Conservation (phyloP, 345 rosid genomes). For the Linum usitatissimum region DNA sequence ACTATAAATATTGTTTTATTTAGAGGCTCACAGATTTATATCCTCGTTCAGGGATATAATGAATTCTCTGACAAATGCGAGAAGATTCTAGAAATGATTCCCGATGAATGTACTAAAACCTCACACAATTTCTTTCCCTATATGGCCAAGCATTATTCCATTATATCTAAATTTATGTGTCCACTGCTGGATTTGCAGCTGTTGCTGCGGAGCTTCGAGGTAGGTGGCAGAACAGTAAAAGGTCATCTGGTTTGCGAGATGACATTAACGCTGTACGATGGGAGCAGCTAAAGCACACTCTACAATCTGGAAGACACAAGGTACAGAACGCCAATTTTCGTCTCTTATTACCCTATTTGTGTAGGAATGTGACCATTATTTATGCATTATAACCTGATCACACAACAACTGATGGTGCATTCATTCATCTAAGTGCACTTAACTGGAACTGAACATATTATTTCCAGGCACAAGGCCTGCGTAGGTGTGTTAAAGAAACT, state of each 20-base stretch:
- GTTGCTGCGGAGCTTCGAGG: conserved; percentile 70
- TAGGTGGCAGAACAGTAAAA: conserved; percentile 61
- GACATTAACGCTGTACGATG: conserved; percentile 59
- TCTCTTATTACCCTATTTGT: no score
- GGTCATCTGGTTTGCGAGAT: conserved; percentile 47
- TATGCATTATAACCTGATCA: no score
- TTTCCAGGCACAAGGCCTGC: conserved; percentile 53
- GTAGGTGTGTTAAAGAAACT: conserved; percentile 78
- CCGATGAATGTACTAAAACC: conserved; percentile 52
- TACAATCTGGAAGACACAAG: conserved; percentile 69
- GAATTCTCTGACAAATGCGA: conserved; percentile 76
- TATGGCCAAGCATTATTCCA: neutral
- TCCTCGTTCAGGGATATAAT: conserved; percentile 70
- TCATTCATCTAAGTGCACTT: no score
- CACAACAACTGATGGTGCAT: no score
- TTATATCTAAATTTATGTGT: conserved; percentile 1
- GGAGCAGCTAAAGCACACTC: conserved; percentile 63
- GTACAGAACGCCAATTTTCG: no score
- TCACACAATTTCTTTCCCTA: neutral
- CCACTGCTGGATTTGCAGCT: conserved; percentile 28
- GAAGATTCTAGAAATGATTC: conserved; percentile 77
- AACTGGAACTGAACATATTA: conserved; percentile 1
- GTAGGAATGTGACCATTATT: no score
- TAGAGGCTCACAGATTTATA: conserved; percentile 2
- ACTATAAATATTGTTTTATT: neutral